Evolutionary conservation across 805 yeast species (phyloP).

Genomic region (Starmerella scarabaei): DNA sequence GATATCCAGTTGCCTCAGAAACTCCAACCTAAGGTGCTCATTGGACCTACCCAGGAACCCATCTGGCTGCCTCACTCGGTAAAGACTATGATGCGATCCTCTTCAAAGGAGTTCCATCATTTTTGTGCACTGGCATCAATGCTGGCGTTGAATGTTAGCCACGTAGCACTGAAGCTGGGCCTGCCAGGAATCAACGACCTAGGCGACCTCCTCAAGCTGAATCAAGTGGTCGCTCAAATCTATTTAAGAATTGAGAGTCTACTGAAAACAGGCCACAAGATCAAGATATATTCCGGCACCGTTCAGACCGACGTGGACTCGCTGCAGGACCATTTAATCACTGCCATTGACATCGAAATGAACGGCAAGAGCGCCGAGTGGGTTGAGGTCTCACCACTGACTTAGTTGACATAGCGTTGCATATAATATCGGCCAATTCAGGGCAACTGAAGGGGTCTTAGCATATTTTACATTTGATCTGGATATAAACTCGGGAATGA

Average conservation of each 20-base stretch:
- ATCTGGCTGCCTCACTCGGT: constrained; percentile 19
- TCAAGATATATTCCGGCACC: constrained; percentile 17
- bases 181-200: constrained; percentile 15
- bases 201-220: constrained; percentile 20
- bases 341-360: constrained; percentile 22
- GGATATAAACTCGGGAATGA: constrained; percentile 14
- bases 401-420: no score
- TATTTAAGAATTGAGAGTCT: constrained; percentile 20
- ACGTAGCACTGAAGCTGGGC: constrained; percentile 23
- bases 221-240: constrained; percentile 25
- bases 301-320: constrained; percentile 19
- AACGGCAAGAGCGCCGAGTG: constrained; percentile 28
- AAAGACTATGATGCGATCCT: constrained; percentile 22
- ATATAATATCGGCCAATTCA: no score
- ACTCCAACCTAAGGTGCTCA: constrained; percentile 19
- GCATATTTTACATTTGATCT: no score
- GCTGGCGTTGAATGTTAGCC: constrained; percentile 25
- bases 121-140: constrained; percentile 26
- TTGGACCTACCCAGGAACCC: constrained; percentile 13
- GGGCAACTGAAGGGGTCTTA: no score
- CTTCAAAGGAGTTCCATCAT: constrained; percentile 24
- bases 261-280: constrained; percentile 16
- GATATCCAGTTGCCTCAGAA: constrained; percentile 23
- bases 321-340: constrained; percentile 21
- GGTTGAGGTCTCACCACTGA: constrained; percentile 19